Conservation (phyloP, 2,329 filamentous ascomycete species). For the Colletotrichum scovillei region DNA sequence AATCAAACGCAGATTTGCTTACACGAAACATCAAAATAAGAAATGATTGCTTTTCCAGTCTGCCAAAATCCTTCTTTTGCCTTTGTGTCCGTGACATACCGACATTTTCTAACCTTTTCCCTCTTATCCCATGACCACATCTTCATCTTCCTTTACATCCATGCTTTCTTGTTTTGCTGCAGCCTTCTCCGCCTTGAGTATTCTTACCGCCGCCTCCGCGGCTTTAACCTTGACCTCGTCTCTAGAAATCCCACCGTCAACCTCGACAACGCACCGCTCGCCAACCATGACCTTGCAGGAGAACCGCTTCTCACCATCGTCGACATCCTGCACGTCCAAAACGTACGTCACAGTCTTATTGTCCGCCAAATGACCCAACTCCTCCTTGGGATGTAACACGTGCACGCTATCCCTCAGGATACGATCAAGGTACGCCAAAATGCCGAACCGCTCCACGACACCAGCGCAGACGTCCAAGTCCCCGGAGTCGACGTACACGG, state of each 20-base stretch:
- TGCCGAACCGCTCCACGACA: conserved; percentile 72
- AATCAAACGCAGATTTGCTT: neutral
- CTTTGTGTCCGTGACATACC: neutral
- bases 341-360: conserved; percentile 66
- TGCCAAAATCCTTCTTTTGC: neutral
- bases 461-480: conserved; percentile 67
- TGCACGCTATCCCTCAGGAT: conserved; percentile 70
- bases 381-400: conserved; percentile 74
- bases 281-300: conserved; percentile 63
- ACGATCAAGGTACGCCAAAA: conserved; percentile 71
- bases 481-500: conserved; percentile 85
- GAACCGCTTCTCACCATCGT: conserved; percentile 43
- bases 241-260: conserved; percentile 56
- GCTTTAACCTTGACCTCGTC: conserved; percentile 68
- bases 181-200: conserved; percentile 41
- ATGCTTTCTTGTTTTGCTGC: neutral
- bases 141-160: neutral
- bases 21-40: neutral
- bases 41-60: neutral
- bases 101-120: neutral
- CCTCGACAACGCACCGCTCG: conserved; percentile 55
- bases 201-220: conserved; percentile 61
- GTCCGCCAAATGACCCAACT: conserved; percentile 70
- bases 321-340: conserved; percentile 41
- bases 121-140: neutral